Evolutionary conservation across 2,329 filamentous ascomycete species (phyloP).

Genomic region (Penicillium sp.): DNA sequence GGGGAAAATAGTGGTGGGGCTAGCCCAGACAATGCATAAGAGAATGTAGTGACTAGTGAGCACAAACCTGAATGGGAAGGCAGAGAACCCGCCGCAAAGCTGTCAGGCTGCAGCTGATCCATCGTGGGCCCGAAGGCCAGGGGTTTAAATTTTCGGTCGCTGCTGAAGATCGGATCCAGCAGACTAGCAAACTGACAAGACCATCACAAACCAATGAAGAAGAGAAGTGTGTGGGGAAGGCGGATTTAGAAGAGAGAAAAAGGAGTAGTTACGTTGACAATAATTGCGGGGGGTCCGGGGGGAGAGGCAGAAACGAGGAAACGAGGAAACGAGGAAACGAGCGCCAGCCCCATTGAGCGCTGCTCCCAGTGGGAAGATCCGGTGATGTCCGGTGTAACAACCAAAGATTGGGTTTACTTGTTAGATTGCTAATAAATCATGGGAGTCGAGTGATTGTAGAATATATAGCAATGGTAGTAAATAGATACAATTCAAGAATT

Average conservation of each 20-base stretch:
- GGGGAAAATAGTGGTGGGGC: constrained; percentile 8
- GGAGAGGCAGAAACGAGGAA: constrained; percentile 27
- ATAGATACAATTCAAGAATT: background rate
- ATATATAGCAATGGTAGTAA: background rate
- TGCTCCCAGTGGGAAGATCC: constrained; percentile 18
- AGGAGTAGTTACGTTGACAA: constrained; percentile 30
- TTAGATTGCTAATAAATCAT: background rate
- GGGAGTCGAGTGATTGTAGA: background rate
- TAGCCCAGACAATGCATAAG: constrained; percentile 6
- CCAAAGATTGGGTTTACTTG: background rate
- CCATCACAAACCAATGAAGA: constrained; percentile 23
- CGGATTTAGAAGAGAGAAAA: constrained; percentile 32
- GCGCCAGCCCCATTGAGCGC: constrained; percentile 34
- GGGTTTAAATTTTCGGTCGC: constrained; percentile 9
- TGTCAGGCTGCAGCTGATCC: constrained; percentile 33
- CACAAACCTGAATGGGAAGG: constrained; percentile 37
- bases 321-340: no score
- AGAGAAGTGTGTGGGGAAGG: constrained; percentile 16
- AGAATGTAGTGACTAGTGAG: constrained; percentile 13
- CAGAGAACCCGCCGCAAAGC: constrained; percentile 24
- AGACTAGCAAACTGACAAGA: constrained; percentile 5
- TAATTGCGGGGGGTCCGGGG: constrained; percentile 15
- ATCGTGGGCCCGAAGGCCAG: constrained; percentile 31
- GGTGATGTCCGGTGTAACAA: constrained; percentile 30
- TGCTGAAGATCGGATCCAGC: background rate